phyloP scores from a whole-genome alignment of 768 basidiomycete genomes.

The Rhizopogon vesiculosus region DNA sequence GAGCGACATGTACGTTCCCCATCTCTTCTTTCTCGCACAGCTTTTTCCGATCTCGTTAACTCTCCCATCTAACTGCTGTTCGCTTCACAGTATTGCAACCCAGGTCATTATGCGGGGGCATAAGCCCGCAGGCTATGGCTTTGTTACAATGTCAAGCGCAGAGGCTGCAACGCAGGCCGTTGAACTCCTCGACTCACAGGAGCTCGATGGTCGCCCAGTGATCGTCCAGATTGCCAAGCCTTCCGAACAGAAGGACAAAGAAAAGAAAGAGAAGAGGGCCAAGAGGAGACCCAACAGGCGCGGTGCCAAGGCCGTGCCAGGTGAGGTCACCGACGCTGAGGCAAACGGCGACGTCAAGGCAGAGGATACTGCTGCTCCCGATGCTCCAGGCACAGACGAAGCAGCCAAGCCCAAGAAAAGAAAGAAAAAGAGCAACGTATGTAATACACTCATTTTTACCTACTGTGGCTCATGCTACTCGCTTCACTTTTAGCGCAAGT shows the following conservation, averaged over 20 bases:
- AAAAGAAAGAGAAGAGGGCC: slow-evolving; percentile 71
- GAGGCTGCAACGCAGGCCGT: slow-evolving; percentile 88
- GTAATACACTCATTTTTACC: neutral
- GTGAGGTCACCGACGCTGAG: slow-evolving; percentile 88
- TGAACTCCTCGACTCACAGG: slow-evolving; percentile 78
- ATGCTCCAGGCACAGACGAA: slow-evolving; percentile 45
- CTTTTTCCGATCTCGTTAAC: neutral
- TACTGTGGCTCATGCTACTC: slow-evolving; percentile 8
- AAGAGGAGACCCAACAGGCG: slow-evolving; percentile 84
- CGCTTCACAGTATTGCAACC: slow-evolving; percentile 58
- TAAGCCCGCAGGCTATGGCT: slow-evolving; percentile 90
- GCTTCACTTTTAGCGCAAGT: slow-evolving; percentile 47
- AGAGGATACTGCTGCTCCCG: slow-evolving; percentile 46
- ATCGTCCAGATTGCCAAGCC: slow-evolving; percentile 94
- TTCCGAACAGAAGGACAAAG: slow-evolving; percentile 75
- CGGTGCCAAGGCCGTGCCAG: slow-evolving; percentile 81
- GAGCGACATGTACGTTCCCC: slow-evolving; percentile 76
- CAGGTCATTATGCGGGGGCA: slow-evolving; percentile 83
- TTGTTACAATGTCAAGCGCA: slow-evolving; percentile 76
- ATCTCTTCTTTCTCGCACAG: neutral
- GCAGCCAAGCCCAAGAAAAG: slow-evolving; percentile 71
- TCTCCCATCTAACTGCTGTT: slow-evolving; percentile 7
- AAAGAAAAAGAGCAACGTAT: slow-evolving; percentile 68
- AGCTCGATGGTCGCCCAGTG: slow-evolving; percentile 85
- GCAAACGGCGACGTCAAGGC: slow-evolving; percentile 72